phyloP scores from a whole-genome alignment of 306 rosid genomes.

The Lablab purpureus region DNA sequence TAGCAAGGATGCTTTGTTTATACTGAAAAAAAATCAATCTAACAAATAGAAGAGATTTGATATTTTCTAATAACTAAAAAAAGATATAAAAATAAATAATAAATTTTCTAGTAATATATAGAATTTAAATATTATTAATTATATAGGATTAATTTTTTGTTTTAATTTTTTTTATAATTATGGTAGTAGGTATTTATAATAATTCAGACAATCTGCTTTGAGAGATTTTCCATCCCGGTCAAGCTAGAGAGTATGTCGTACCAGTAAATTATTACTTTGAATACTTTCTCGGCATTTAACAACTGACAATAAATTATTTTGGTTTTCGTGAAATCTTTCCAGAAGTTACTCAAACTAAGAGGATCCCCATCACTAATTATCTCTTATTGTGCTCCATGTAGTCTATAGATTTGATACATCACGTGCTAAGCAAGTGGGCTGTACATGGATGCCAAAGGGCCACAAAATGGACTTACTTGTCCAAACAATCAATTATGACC shows the following conservation, averaged over 20 bases:
- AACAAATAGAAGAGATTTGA: too few species aligned
- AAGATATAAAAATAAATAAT: too few species aligned
- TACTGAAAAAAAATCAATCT: too few species aligned
- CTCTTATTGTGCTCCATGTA: not conserved
- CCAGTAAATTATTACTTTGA: not conserved
- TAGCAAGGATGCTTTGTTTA: too few species aligned
- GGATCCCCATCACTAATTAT: not conserved
- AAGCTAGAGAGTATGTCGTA: not conserved
- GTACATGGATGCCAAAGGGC: not conserved
- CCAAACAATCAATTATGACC: not conserved
- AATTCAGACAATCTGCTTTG: not conserved
- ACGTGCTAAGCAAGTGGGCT: not conserved
- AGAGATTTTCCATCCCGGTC: slow-evolving; percentile 7
- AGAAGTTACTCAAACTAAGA: not conserved
- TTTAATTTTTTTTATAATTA: too few species aligned
- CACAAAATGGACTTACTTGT: not conserved
- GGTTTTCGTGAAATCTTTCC: not conserved
- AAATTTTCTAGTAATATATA: too few species aligned
- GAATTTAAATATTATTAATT: too few species aligned
- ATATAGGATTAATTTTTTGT: too few species aligned
- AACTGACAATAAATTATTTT: not conserved
- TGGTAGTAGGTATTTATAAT: not conserved
- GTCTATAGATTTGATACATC: not conserved
- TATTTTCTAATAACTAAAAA: too few species aligned
- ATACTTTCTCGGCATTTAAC: not conserved